Evolutionary conservation across 1,139 yeast genomes (phyloP).

Genomic region (Taiozyma sp.): DNA sequence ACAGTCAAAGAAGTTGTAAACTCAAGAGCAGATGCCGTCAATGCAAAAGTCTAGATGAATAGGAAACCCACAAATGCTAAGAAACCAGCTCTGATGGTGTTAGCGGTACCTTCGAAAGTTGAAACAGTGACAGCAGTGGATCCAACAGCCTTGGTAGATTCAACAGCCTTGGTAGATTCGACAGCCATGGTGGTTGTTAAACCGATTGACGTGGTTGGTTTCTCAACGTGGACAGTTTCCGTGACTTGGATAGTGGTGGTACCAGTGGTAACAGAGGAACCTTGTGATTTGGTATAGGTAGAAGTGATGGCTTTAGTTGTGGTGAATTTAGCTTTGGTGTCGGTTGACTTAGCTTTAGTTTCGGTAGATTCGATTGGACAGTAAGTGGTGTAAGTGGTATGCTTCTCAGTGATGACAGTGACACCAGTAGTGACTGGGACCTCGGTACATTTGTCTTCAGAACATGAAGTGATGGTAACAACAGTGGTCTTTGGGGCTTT

Average conservation of each 20-base stretch:
- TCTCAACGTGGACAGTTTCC: not conserved
- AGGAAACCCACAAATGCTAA: not conserved
- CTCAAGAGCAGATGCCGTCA: not conserved
- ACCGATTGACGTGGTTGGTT: not conserved
- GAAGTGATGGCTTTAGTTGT: not conserved
- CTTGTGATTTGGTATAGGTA: not conserved
- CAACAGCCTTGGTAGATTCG: not conserved
- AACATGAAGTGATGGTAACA: constrained; percentile 12
- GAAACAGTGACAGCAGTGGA: constrained; percentile 19
- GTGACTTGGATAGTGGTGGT: not conserved
- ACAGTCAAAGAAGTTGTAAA: not conserved
- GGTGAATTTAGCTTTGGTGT: not conserved
- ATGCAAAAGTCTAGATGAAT: not conserved
- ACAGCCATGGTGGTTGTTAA: not conserved
- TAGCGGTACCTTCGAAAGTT: constrained; percentile 4
- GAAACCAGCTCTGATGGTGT: not conserved
- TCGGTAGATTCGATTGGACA: constrained; percentile 8
- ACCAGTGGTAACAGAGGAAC: not conserved
- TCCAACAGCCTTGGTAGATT: not conserved
- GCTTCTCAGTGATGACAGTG: constrained; percentile 29
- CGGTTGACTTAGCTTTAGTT: constrained; percentile 2
- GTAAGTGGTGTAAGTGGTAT: constrained; percentile 9
- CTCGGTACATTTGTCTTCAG: constrained; percentile 7
- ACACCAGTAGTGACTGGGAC: constrained; percentile 11
- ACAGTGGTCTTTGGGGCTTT: constrained; percentile 5